Base-by-base conservation (phyloP, 768 basidiomycete genomes). In the Lactarius quietus region DNA sequence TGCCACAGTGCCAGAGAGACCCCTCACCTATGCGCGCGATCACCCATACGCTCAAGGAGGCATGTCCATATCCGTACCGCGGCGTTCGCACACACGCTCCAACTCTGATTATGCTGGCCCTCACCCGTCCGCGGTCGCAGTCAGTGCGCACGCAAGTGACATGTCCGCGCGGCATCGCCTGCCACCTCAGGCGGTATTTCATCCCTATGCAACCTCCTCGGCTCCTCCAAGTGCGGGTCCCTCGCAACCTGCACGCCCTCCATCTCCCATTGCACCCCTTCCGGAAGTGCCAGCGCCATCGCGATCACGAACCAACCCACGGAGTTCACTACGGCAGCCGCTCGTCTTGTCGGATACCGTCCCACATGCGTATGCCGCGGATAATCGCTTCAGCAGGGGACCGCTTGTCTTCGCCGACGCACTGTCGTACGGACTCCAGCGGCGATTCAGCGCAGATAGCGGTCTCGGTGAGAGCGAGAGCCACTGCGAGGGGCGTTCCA, bases 381-480 rank as follows among this genome's bases (percentile, higher is more conserved):
- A 58, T 23, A 51, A 57, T 38, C 52, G 58, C 9, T 36, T 43
- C 55, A 61, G 61, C 20, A 58, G 67, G 10, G 67, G 33, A 17
- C 63, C 69, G 29, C 82, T 85, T 45, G 86, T 84, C 14, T 81
- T 90, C 9, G 87, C 83, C 10, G 87, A 89, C 65, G 84, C 85
- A 20, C 78, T 92, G 39, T 82, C 81, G 3, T 82, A 82, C 69
- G 74, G 71, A 76, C 81, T 63, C 76, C 76, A 51, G 65, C 68
- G 73, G 68, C 53, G 63, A 39, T 55, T 62, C 18, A 77, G 76
- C 60, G 66, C 66, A 3, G 82, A 83, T 63, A 83, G 82, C 56
- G 84, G 81, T 8, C 68, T 82, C 31, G 83, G 81, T 29, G 80
- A 78, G 8, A 82, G 80, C 67, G 83, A 83, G 60, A 76, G 74